Conservation (phyloP, 768 basidiomycete genomes). For the Termitomyces sp. region DNA sequence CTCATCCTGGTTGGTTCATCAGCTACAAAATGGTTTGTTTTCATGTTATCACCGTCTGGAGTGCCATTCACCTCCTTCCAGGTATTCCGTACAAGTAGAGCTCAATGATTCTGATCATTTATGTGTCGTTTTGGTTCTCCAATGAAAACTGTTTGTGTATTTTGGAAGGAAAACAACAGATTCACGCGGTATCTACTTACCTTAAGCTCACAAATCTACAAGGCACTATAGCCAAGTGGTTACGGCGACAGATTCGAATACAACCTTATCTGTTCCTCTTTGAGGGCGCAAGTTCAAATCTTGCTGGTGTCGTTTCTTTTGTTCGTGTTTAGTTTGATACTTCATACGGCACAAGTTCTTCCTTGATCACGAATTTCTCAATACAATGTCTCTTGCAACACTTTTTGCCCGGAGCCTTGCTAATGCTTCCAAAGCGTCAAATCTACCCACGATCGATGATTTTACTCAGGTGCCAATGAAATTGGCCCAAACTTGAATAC, state of each 20-base stretch:
- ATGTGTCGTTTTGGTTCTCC: background rate
- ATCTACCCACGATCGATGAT: slow-evolving; percentile 38
- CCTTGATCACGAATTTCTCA: background rate
- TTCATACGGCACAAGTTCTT: background rate
- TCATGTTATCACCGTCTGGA: background rate
- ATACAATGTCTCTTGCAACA: slow-evolving; percentile 25
- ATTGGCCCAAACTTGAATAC: too few relatives aligned
- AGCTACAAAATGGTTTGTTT: slow-evolving; percentile 38
- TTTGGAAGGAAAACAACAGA: too few relatives aligned
- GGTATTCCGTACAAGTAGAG: slow-evolving; percentile 43
- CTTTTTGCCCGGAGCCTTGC: slow-evolving; percentile 34
- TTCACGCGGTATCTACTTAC: too few relatives aligned
- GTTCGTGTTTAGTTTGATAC: too few relatives aligned
- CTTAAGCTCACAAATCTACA: too few relatives aligned
- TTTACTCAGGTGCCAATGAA: slow-evolving; percentile 34
- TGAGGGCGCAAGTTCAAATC: too few relatives aligned
- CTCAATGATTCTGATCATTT: background rate
- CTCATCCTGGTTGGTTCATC: background rate
- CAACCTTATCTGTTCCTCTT: too few relatives aligned
- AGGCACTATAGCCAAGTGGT: slow-evolving; percentile 64
- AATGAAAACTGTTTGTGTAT: too few relatives aligned
- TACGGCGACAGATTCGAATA: slow-evolving; percentile 74
- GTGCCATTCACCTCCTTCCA: slow-evolving; percentile 12
- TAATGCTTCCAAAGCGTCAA: slow-evolving; percentile 33
- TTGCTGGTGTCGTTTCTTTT: too few relatives aligned